Evolutionary conservation across 202 grass and related monocot genomes (phyloP), one percentile per base, ranked within the genome.

Genomic region (Zizania palustris): DNA sequence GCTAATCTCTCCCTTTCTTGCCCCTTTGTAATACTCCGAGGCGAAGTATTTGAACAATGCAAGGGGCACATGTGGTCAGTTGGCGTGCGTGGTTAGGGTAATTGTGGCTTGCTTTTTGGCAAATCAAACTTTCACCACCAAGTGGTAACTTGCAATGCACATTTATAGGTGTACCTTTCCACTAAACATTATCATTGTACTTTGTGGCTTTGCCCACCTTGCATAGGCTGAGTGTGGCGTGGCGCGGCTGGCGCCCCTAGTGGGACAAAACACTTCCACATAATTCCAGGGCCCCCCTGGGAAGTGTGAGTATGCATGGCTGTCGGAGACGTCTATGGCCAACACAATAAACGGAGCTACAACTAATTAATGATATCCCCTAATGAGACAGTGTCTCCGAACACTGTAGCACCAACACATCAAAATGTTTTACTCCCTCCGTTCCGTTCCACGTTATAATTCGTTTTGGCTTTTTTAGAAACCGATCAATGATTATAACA

Each of bases 221-320:
- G 38, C n/a, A 28, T 28, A 28, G 28, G 28, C 28, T 28, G 28
- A 28, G 28, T 28, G 28, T 28, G 28, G 28, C 28, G 28, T 28
- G 28, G 28, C 28, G 28, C 28, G 28, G 28, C 28, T 28, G 28
- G 28, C 19, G 3, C 11, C 21, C 51, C 75, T 68, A 72, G 73
- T 60, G 60, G 73, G 78, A 86, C 60, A 86, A 86, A 81, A 72
- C 66, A 46, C 59, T 60, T 41, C 64, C 57, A 34, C 84, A 58
- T 18, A 63, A 86, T 76, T 71, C 72, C 65, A 63, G 84, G 71
- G 22, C 3, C 62, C 72, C 59, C 57, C 38, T 59, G 11, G 14
- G 4, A 45, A 2, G 13, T 67, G 71, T 69, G 34, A 19, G 16
- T 69, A 41, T 38, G 59, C 74, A 45, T 40, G 20, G 28, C 70